phyloP scores from a whole-genome alignment of 805 yeast genomes.

The Blastobotrys peoriensis region DNA sequence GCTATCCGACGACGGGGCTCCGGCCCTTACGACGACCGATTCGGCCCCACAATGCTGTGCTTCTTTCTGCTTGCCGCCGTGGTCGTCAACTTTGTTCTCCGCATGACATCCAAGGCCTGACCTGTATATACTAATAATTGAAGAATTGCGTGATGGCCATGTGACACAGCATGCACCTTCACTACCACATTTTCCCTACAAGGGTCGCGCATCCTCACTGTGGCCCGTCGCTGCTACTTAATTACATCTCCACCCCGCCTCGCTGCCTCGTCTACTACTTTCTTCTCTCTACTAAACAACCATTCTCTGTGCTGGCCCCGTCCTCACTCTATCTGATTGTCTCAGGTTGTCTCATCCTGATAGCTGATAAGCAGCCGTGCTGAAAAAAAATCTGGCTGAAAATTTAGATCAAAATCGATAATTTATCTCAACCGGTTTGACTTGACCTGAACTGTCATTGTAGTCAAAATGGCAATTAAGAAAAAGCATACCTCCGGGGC shows the following conservation, averaged over 20 bases:
- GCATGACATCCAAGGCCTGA: constrained; percentile 38
- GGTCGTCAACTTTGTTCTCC: constrained; percentile 81
- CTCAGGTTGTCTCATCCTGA: no score
- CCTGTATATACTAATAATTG: neutral
- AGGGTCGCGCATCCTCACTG: no score
- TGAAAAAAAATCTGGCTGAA: constrained; percentile 3
- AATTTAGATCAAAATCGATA: neutral
- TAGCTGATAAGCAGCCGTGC: neutral
- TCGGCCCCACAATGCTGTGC: constrained; percentile 97
- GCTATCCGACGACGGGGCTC: constrained; percentile 97
- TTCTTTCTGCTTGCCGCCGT: constrained; percentile 90
- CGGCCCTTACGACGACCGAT: constrained; percentile 98
- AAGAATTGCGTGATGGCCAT: no score
- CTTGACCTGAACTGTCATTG: neutral
- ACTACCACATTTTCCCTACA: no score
- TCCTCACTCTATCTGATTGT: no score
- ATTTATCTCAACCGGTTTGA: no score
- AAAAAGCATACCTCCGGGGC: constrained; percentile 81
- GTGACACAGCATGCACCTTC: no score
- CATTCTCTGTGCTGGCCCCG: no score
- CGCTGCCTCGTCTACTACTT: no score
- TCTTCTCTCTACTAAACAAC: no score
- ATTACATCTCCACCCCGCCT: no score
- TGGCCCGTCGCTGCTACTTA: no score
- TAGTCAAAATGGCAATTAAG: constrained; percentile 46